Base-by-base conservation (phyloP, 2,329 filamentous ascomycete species). In the Colletotrichum cereale region DNA sequence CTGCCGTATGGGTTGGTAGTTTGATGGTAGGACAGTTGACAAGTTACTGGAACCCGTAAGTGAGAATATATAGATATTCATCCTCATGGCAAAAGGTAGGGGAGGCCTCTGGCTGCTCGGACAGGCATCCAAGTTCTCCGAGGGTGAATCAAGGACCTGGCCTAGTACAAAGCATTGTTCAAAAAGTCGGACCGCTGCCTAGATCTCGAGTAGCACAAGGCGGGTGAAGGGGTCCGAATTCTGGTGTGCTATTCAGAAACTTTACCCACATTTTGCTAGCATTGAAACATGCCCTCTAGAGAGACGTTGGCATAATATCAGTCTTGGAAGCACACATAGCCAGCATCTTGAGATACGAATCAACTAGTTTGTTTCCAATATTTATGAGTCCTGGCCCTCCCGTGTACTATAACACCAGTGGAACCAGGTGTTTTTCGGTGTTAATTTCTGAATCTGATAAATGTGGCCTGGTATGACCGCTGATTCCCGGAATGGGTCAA, bases 21-120 rank as follows among this genome's bases (percentile, higher is more conserved):
- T n/a, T n/a, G n/a, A n/a, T n/a, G 3, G 31, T 24, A 11, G 18
- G 10, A 4, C 14, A 10, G 21, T 1, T n/a, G 31, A 2, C 1
- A 5, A 6, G 8, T n/a, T 10, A 5, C 34, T 38, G 6, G 6
- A 40, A 40, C 1, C 34, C 11, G 8, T 3, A 10, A 10, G 14
- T 14, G 3, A 16, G 16, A 26, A 24, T 5, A 24, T 40, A 26
- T 16, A 14, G 0, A 18, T 24, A 26, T 26, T 56, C 26, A 5
- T 16, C 2, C 6, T 16, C 7, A 6, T 26, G 11, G 21, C 18
- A 38, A 24, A 56, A 24, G 6, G n/a, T 18, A 18, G n/a, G 11
- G 5, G 12, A 56, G 6, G 6, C 14, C n/a, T 12, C 24, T 56
- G 14, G 53, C 12, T 56, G 10, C 53, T 56, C 24, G 14, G 53